A percentile compares a stretch with the other conserved stretches of the same genome.
Conservation (phyloP, 345 rosid species). For the Gossypium sturtianum region DNA sequence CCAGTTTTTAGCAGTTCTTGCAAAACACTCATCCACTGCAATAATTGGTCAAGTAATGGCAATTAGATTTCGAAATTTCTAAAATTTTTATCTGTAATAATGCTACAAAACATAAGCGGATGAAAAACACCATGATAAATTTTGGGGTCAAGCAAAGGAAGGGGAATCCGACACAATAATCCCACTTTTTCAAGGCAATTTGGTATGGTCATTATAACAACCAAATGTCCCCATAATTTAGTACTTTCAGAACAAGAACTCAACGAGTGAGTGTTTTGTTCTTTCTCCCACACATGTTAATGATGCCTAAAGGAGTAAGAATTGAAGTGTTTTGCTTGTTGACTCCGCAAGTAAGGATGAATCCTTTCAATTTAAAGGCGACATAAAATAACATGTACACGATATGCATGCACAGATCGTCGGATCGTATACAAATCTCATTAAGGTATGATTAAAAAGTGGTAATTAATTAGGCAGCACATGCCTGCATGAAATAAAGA, state of each 20-base stretch:
- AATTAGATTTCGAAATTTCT: neutral
- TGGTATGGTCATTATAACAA: constrained; percentile 26
- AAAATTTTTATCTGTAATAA: constrained; percentile 1
- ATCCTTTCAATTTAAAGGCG: too few species aligned
- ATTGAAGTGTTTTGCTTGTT: constrained; percentile 37
- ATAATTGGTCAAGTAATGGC: constrained; percentile 19
- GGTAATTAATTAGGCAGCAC: constrained; percentile 36
- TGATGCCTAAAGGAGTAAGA: constrained; percentile 21
- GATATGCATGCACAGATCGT: neutral
- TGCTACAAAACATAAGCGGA: constrained; percentile 9
- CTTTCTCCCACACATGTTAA: constrained; percentile 29
- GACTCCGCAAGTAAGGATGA: constrained; percentile 36
- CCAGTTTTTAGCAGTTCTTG: constrained; percentile 19
- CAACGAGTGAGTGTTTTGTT: constrained; percentile 2
- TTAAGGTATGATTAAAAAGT: constrained; percentile 30
- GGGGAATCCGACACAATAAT: constrained; percentile 39
- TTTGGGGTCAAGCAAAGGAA: constrained; percentile 17
- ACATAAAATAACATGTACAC: neutral
- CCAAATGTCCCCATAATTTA: constrained; percentile 38
- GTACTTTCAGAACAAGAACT: constrained; percentile 29
- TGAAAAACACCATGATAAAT: neutral
- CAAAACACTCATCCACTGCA: constrained; percentile 17
- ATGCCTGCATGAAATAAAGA: constrained; percentile 32
- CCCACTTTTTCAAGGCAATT: constrained; percentile 24
- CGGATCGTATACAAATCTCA: constrained; percentile 10